These are phyloP conservation scores for Torulaspora gathmanii DNA, from an alignment of 805 yeast genomes.

Conservation along the genomic window DNA sequence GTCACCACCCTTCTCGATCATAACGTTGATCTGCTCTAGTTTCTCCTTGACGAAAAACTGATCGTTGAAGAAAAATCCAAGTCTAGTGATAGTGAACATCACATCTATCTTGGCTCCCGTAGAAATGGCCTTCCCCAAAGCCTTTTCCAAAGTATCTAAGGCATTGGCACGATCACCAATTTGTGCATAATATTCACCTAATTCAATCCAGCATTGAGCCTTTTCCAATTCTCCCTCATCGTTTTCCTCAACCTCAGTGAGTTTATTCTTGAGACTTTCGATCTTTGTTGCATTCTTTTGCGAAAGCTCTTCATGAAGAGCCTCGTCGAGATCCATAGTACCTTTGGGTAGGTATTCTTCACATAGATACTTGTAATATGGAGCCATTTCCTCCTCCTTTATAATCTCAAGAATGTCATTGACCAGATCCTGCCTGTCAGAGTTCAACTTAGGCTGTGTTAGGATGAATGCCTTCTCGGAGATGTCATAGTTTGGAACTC, in stretches of 20 bases:
- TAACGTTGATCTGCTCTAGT: constrained; percentile 63
- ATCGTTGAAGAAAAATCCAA: constrained; percentile 88
- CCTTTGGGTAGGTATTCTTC: constrained; percentile 39
- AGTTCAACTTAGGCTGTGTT: constrained; percentile 37
- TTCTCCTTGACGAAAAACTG: constrained; percentile 61
- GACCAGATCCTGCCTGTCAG: constrained; percentile 42
- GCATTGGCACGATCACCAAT: constrained; percentile 81
- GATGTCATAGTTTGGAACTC: constrained; percentile 75
- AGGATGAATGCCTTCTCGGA: constrained; percentile 76
- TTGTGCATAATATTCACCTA: constrained; percentile 83
- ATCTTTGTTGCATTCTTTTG: constrained; percentile 54
- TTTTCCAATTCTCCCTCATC: constrained; percentile 84
- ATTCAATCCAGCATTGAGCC: constrained; percentile 66
- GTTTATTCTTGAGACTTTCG: constrained; percentile 41
- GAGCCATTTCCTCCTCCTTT: constrained; percentile 63
- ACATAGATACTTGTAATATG: constrained; percentile 70
- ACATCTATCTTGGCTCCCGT: constrained; percentile 90
- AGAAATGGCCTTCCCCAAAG: constrained; percentile 73
- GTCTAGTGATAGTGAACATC: constrained; percentile 70
- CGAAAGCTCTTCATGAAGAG: constrained; percentile 47
- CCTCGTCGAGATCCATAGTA: constrained; percentile 54
- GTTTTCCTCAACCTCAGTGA: constrained; percentile 48
- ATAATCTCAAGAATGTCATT: constrained; percentile 51
- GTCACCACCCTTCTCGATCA: constrained; percentile 96
- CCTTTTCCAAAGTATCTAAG: constrained; percentile 58